Percentiles rank a stretch among this genome's conserved stretches.
Evolutionary conservation across 2,329 filamentous ascomycete species (phyloP).

Genomic region (Fusarium acutatum): DNA sequence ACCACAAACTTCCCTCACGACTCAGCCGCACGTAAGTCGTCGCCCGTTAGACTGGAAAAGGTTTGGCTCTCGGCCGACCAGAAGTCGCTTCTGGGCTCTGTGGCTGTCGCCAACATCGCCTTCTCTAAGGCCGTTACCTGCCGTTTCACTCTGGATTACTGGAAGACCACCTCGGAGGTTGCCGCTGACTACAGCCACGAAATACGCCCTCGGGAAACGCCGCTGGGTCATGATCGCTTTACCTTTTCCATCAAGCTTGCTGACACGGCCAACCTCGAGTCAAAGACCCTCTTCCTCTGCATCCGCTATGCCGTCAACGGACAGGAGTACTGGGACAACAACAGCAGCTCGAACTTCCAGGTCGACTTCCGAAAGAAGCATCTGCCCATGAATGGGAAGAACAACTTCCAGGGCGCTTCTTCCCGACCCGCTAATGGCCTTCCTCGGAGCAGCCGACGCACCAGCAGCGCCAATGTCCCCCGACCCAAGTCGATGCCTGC

Average conservation of each 20-base stretch:
- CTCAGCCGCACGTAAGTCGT: slow-evolving; percentile 62
- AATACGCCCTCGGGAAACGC: slow-evolving; percentile 70
- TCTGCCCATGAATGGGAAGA: slow-evolving; percentile 68
- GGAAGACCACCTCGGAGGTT: slow-evolving; percentile 98
- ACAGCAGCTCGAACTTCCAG: slow-evolving; percentile 86
- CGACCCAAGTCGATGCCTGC: slow-evolving; percentile 65
- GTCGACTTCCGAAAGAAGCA: slow-evolving; percentile 89
- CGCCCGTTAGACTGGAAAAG: slow-evolving; percentile 82
- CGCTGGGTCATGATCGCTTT: slow-evolving; percentile 84
- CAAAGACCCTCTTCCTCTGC: slow-evolving; percentile 92
- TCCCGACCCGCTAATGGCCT: slow-evolving; percentile 63
- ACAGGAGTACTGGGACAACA: slow-evolving; percentile 96
- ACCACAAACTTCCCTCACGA: slow-evolving; percentile 80
- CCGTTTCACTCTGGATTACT: slow-evolving; percentile 95
- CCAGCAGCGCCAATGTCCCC: slow-evolving; percentile 51
- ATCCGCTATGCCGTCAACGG: slow-evolving; percentile 86
- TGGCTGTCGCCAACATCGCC: slow-evolving; percentile 86
- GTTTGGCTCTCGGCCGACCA: slow-evolving; percentile 90
- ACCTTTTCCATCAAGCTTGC: slow-evolving; percentile 93
- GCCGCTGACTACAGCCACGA: slow-evolving; percentile 87
- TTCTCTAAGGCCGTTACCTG: slow-evolving; percentile 92
- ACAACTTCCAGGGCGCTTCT: slow-evolving; percentile 58
- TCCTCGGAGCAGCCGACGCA: slow-evolving; percentile 72
- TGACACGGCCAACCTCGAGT: slow-evolving; percentile 89
- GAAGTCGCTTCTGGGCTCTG: slow-evolving; percentile 82